Percentiles rank a stretch among this genome's conserved stretches.
Conservation (phyloP, 495 filamentous ascomycete genomes). For the Cercophora scortea region DNA sequence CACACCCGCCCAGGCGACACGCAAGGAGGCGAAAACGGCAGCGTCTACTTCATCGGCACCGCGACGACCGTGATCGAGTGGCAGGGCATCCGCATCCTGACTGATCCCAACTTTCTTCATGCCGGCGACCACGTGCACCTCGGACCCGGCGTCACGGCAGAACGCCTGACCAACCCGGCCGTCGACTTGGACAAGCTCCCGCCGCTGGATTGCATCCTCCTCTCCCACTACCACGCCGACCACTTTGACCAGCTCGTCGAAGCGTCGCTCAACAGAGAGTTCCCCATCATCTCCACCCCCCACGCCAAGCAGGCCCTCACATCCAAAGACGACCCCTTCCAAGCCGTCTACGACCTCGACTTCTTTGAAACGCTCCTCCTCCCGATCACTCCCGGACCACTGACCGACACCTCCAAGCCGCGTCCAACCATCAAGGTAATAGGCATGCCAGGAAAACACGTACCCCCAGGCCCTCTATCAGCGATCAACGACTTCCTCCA, state of each 20-base stretch:
- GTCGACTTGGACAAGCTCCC: conserved; percentile 57
- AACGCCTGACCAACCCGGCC: conserved; percentile 49
- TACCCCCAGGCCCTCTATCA: conserved; percentile 44
- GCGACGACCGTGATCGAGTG: conserved; percentile 62
- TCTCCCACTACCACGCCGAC: conserved; percentile 62
- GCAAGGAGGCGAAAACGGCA: conserved; percentile 5
- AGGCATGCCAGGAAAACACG: conserved; percentile 65
- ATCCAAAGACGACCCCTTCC: conserved; percentile 43
- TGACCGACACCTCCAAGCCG: conserved; percentile 9
- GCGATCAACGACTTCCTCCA: conserved; percentile 49
- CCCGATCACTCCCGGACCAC: conserved; percentile 21
- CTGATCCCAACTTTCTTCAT: conserved; percentile 67
- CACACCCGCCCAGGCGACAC: conserved; percentile 8
- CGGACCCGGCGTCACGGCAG: conserved; percentile 50
- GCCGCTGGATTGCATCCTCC: conserved; percentile 49
- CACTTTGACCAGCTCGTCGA: conserved; percentile 61
- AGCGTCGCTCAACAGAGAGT: conserved; percentile 42
- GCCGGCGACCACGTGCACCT: conserved; percentile 62
- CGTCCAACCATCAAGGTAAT: conserved; percentile 47
- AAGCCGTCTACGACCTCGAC: conserved; percentile 44
- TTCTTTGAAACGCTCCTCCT: conserved; percentile 48
- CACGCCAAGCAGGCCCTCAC: conserved; percentile 51
- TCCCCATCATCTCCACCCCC: conserved; percentile 59
- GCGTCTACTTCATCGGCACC: conserved; percentile 53
- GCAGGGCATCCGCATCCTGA: conserved; percentile 55